These are phyloP conservation scores for Boletus rubroflammeus DNA, from an alignment of 768 basidiomycete genomes.

Conservation along the genomic window DNA sequence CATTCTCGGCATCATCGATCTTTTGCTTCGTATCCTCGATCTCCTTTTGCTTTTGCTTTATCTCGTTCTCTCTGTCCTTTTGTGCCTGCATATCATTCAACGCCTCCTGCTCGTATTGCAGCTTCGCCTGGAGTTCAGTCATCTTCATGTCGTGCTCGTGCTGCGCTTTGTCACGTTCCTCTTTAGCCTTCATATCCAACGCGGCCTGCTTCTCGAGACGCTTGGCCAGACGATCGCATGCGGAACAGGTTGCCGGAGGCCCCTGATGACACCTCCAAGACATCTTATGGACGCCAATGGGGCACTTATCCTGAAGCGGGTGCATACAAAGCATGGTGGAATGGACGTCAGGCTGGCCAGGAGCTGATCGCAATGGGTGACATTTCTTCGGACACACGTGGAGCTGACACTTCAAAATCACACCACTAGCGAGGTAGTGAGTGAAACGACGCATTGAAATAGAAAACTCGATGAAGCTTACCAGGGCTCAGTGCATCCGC, in stretches of 20 bases:
- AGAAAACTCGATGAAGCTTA: conserved; percentile 25
- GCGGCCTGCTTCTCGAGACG: conserved; percentile 39
- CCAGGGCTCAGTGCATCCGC: conserved; percentile 63
- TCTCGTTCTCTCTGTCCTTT: conserved; percentile 44
- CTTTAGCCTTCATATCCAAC: conserved; percentile 40
- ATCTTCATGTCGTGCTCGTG: conserved; percentile 40
- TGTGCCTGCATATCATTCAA: conserved; percentile 36
- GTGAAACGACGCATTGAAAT: background rate
- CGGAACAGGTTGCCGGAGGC: conserved; percentile 37
- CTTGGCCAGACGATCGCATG: conserved; percentile 44
- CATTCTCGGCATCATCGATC: conserved; percentile 7
- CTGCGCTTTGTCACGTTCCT: conserved; percentile 44
- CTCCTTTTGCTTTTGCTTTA: conserved; percentile 41
- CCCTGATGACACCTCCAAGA: conserved; percentile 45
- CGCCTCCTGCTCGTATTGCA: conserved; percentile 31
- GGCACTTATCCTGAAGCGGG: conserved; percentile 38
- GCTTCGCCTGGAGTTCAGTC: conserved; percentile 41
- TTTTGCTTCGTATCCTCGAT: conserved; percentile 34
- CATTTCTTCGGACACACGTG: conserved; percentile 63
- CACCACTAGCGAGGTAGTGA: conserved; percentile 6
- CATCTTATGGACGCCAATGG: conserved; percentile 39
- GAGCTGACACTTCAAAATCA: conserved; percentile 12
- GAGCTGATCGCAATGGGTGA: conserved; percentile 51
- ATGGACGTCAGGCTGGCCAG: conserved; percentile 30
- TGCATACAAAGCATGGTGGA: conserved; percentile 40